Evolutionary conservation across 768 basidiomycete genomes (phyloP).

Genomic region (Pluteus cervinus): DNA sequence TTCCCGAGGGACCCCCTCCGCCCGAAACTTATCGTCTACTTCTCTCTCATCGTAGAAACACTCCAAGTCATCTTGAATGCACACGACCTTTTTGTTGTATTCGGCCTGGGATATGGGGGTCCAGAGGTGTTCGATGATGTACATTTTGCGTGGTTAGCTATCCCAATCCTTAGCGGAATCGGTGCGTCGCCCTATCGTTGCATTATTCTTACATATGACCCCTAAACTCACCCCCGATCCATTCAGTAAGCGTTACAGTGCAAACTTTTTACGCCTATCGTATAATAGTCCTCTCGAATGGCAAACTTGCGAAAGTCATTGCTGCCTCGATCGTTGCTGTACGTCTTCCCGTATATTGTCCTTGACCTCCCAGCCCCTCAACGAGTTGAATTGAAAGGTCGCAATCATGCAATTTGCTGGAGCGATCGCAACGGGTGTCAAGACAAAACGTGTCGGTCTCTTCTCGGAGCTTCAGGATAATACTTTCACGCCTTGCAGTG

Average conservation of each 20-base stretch:
- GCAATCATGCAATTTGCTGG: neutral
- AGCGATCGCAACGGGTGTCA: neutral
- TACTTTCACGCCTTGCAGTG: neutral
- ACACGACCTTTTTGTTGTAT: neutral
- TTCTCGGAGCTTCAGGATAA: neutral
- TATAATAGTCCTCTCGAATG: neutral
- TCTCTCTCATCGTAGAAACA: neutral
- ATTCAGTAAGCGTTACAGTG: neutral
- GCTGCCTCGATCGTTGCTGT: too few species aligned
- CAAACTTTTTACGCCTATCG: neutral
- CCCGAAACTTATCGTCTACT: neutral
- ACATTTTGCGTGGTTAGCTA: neutral
- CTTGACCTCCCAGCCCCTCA: neutral
- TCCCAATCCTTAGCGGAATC: neutral
- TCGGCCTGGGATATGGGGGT: neutral
- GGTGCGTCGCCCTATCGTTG: neutral
- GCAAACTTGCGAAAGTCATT: neutral
- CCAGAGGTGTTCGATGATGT: neutral
- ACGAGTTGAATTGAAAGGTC: too few species aligned
- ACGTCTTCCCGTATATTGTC: neutral
- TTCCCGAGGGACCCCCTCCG: neutral
- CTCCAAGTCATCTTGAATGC: neutral
- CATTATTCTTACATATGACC: neutral
- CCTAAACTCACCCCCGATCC: neutral
- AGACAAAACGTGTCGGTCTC: neutral